These are phyloP conservation scores for Arthrobotrys sphaeroides DNA, from an alignment of 2,329 filamentous ascomycete species.

Conservation along the genomic window DNA sequence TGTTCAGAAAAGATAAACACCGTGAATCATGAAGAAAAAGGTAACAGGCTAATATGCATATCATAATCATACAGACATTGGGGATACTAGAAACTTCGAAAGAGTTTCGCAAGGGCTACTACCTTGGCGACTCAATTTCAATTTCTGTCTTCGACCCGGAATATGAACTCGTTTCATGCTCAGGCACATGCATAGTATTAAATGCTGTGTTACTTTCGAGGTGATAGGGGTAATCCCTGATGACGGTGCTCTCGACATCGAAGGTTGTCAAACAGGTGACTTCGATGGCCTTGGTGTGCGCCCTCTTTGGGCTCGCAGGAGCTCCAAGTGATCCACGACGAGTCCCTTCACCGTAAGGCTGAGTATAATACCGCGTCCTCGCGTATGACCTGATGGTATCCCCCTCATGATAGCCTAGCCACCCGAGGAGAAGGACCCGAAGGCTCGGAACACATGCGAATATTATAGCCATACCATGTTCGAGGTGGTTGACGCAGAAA, in stretches of 20 bases:
- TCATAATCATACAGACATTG: slow-evolving; percentile 24
- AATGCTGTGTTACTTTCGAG: not conserved
- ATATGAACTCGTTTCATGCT: slow-evolving; percentile 48
- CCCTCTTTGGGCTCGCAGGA: slow-evolving; percentile 39
- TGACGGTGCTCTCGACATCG: slow-evolving; percentile 44
- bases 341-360: slow-evolving; percentile 7
- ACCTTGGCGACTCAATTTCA: slow-evolving; percentile 29
- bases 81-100: slow-evolving; percentile 3
- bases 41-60: slow-evolving; percentile 42
- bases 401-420: slow-evolving; percentile 44
- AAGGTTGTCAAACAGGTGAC: slow-evolving; percentile 46
- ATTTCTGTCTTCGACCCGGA: slow-evolving; percentile 46
- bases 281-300: slow-evolving; percentile 25
- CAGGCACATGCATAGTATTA: not conserved
- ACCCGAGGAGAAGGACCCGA: slow-evolving; percentile 38
- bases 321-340: slow-evolving; percentile 32
- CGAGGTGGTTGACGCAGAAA: slow-evolving; percentile 50
- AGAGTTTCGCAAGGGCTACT: not conserved
- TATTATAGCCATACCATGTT: slow-evolving; percentile 51
- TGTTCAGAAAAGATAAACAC: not conserved
- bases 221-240: slow-evolving; percentile 43
- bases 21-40: not conserved
- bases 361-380: slow-evolving; percentile 31
- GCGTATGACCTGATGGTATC: slow-evolving; percentile 26
- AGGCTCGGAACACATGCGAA: slow-evolving; percentile 51